Evolutionary conservation across 192 early-diverging fungal genomes (phyloP).

Genomic region (Coemansia sp.): DNA sequence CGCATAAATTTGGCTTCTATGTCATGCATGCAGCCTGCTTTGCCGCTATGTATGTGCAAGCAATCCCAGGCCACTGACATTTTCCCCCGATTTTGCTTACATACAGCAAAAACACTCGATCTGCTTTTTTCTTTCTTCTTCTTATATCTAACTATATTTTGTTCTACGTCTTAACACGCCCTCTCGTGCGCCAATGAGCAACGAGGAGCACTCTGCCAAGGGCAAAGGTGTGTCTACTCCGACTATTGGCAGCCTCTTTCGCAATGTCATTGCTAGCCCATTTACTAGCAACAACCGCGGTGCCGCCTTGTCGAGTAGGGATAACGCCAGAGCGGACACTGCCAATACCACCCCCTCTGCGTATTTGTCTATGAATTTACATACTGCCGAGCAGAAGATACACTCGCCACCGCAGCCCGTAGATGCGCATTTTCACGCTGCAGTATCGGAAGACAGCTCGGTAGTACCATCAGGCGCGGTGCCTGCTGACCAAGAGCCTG

Average conservation of each 20-base stretch:
- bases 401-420: not conserved
- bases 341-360: not conserved
- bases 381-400: not conserved
- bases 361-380: conserved; percentile 5
- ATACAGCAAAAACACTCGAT: not conserved
- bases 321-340: not conserved
- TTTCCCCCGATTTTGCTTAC: not conserved
- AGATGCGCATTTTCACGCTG: not conserved
- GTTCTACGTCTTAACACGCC: not conserved
- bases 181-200: not conserved
- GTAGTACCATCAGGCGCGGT: not conserved
- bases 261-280: conserved; percentile 41
- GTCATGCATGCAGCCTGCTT: not conserved
- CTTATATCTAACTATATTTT: not conserved
- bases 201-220: conserved; percentile 19
- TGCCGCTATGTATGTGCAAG: not conserved
- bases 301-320: conserved; percentile 1
- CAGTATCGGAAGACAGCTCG: not conserved
- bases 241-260: conserved; percentile 17
- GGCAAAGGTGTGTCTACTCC: conserved; percentile 14
- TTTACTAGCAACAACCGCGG: conserved; percentile 26
- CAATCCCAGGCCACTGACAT: not conserved
- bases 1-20: not conserved
- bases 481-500: not conserved
- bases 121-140: conserved; percentile 3